Evolutionary conservation across 202 grass and related monocot genomes (phyloP), one percentile per base, ranked within the genome.

Genomic region (Brachypodium distachyon): DNA sequence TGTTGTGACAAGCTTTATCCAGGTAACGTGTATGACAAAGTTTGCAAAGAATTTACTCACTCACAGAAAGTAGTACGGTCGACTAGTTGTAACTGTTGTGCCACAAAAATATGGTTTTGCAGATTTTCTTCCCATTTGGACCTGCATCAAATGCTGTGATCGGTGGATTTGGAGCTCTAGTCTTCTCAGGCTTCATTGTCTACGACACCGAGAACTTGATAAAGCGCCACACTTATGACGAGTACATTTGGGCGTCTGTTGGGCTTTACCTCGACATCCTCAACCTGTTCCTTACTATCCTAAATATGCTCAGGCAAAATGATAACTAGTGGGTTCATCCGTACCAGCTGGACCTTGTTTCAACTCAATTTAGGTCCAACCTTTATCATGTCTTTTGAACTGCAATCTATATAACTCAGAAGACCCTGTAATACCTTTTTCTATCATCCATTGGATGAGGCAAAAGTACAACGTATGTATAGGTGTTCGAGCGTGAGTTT

Each of bases 181-280:
- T 98, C 18, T 98, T 98, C 85, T 78, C 96, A 77, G 91, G 86
- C 42, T 98, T 92, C 85, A 76, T 98, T 18, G 75, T 98, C 40
- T 98, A 98, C 21, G 96, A 98, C 87, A 98, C 96, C 0, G 96
- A 99, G 55, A 92, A 81, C 65, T 83, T 99, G 79, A 99, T 99
- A 44, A 99, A 64, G 77, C 91, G 91, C 54, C 91, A 98, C 71
- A 87, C 63, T 22, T 98, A 98, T 23, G 96, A 98, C 10, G 96
- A 98, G 58, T 98, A 98, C 85, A 98, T 98, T 25, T 95, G 96
- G 96, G 91, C 96, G 9, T 98, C 96, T 3, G 85, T 98, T 46
- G 92, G 87, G 53, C 96, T 98, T 37, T 98, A 98, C 85, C 91
- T 98, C 12, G 96, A 98, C 83, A 95, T 98, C 67, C 96, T 98